These are phyloP conservation scores for Serendipita sp. DNA, from an alignment of 768 basidiomycete genomes.

Conservation along the genomic window DNA sequence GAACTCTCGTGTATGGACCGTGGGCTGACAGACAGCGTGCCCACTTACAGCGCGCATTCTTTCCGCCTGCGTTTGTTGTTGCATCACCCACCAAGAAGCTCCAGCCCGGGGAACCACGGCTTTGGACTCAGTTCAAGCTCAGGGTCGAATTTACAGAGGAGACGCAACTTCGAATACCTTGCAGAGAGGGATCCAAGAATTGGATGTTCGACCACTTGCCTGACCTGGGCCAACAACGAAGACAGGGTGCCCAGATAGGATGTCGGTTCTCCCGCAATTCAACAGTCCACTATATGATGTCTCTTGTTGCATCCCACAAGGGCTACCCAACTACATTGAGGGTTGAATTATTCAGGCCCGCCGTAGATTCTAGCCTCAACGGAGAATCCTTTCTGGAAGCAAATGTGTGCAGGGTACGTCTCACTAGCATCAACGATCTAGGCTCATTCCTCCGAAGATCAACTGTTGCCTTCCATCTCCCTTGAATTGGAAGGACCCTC, in stretches of 20 bases:
- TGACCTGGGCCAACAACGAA: constrained; percentile 26
- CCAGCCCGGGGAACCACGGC: constrained; percentile 45
- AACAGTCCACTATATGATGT: constrained; percentile 68
- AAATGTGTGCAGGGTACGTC: background rate
- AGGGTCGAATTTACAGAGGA: constrained; percentile 67
- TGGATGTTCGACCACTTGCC: constrained; percentile 74
- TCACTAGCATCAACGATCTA: background rate
- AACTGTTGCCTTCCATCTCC: constrained; percentile 47
- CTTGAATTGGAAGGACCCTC: constrained; percentile 61
- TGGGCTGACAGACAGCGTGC: constrained; percentile 90
- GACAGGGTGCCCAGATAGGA: constrained; percentile 57
- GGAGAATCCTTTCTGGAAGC: constrained; percentile 22
- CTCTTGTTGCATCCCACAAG: constrained; percentile 51
- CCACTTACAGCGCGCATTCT: constrained; percentile 66
- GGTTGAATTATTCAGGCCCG: constrained; percentile 64
- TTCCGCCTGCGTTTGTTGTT: constrained; percentile 63
- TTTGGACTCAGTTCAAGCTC: constrained; percentile 67
- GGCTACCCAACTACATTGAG: constrained; percentile 74
- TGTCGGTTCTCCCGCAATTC: constrained; percentile 64
- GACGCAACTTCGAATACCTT: constrained; percentile 70
- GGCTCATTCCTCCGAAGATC: constrained; percentile 10
- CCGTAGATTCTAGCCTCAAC: constrained; percentile 71
- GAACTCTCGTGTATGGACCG: constrained; percentile 70
- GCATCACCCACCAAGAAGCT: constrained; percentile 37
- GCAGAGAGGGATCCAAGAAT: constrained; percentile 85